Base-by-base conservation (phyloP, 2,329 filamentous ascomycete species). In the Xylaria sp. region DNA sequence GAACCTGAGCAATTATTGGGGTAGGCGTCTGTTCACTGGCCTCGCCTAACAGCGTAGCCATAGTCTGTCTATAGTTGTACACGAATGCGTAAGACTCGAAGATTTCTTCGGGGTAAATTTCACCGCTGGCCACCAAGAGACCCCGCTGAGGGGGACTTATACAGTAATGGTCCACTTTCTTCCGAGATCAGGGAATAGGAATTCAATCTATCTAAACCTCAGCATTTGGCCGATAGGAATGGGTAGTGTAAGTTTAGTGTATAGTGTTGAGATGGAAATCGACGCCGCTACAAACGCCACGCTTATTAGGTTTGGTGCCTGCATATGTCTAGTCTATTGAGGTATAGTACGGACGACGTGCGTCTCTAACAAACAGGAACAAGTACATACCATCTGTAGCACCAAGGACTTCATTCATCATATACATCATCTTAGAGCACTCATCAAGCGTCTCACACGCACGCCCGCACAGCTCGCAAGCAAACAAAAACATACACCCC, bases 261-360 rank as follows among this genome's bases (percentile, higher is more conserved):
- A n/a, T n/a, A n/a, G n/a, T n/a, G n/a, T n/a, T n/a, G 33, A 38
- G 17, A 15, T 38, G 10, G 35, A 19, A 33, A 37, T 1, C 11
- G 41, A 29, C 48, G 29, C 37, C 35, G 46, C 48, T 58, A 43
- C 29, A 62, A 37, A 43, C 46, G 54, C 54, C 29, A 38, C 48
- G 33, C 21, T 49, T 21, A 48, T 38, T n/a, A 10, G 23, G n/a
- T 29, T 5, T 23, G 9, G 19, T 15, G 17, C 11, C 4, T 23
- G 19, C 8, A 15, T 27, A 40, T 51, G 19, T 33, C 6, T 11
- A 11, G 6, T 6, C 29, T 33, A 33, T 6, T 6, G 29, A 33
- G 11, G 6, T 33, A 11, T 11, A 33, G 6, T 33, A 33, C 6
- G 29, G 29, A 6, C 29, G 6, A 6, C 11, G 29, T 33, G 29